Evolutionary conservation across 305 asterid genomes (phyloP).

Genomic region (Andrographis paniculata): DNA sequence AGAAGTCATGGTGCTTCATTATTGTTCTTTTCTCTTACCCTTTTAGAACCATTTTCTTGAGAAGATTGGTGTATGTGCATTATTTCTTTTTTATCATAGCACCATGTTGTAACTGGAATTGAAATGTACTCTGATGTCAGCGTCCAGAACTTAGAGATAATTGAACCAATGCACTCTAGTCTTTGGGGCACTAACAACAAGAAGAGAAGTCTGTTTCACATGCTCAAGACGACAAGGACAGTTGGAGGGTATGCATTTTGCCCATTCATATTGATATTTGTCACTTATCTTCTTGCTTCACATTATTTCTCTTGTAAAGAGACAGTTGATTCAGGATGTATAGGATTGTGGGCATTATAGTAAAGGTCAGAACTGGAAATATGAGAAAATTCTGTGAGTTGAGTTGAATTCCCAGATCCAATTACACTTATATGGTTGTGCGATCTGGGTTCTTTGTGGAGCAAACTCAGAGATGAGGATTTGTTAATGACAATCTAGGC

Average conservation of each 20-base stretch:
- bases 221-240: constrained; percentile 91
- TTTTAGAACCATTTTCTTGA: constrained; percentile 3
- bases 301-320: background rate
- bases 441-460: background rate
- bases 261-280: constrained; percentile 18
- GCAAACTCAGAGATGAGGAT: background rate
- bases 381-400: constrained; percentile 7
- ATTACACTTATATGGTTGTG: no score
- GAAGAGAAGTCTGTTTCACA: constrained; percentile 88
- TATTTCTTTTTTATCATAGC: constrained; percentile 10
- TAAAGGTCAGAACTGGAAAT: background rate
- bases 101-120: constrained; percentile 17
- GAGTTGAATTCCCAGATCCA: background rate
- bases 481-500: background rate
- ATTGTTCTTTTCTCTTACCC: constrained; percentile 1
- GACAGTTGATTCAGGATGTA: background rate
- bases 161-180: constrained; percentile 78
- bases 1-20: constrained; percentile 2
- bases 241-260: constrained; percentile 78
- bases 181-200: constrained; percentile 70
- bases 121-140: constrained; percentile 40
- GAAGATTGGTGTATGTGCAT: constrained; percentile 9
- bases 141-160: constrained; percentile 90
- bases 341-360: background rate
- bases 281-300: background rate